These are phyloP conservation scores for Penicillium roqueforti DNA, from an alignment of 495 filamentous ascomycete species.

Conservation along the genomic window DNA sequence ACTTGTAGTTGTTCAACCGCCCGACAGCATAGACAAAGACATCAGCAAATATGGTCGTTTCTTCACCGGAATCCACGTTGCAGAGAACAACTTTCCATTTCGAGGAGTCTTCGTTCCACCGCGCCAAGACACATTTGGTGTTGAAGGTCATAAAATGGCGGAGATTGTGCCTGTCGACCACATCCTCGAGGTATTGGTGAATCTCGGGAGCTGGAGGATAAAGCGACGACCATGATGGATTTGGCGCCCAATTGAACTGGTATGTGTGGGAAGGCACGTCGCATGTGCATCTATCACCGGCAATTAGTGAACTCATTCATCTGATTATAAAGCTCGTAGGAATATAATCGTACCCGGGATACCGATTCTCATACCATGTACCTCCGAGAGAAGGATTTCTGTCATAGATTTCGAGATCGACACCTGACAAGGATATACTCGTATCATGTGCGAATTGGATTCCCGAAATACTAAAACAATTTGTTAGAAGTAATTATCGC, in stretches of 20 bases:
- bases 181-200: constrained; percentile 8
- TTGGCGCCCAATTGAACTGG: constrained; percentile 16
- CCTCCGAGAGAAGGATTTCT: constrained; percentile 63
- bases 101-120: constrained; percentile 5
- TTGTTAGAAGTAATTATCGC: constrained; percentile 16
- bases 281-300: constrained; percentile 10
- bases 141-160: constrained; percentile 6
- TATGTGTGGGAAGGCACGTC: constrained; percentile 17
- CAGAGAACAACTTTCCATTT: constrained; percentile 3
- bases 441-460: constrained; percentile 23
- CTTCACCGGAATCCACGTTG: not conserved
- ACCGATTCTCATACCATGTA: constrained; percentile 61
- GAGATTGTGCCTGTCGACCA: constrained; percentile 4
- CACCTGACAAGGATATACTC: constrained; percentile 36
- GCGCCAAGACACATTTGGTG: not conserved
- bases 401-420: constrained; percentile 61
- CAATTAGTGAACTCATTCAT: not conserved
- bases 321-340: not conserved
- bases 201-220: constrained; percentile 15
- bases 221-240: constrained; percentile 14
- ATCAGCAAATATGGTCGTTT: constrained; percentile 1
- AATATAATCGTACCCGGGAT: constrained; percentile 41
- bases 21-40: constrained; percentile 14
- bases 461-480: constrained; percentile 1
- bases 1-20: constrained; percentile 12